Evolutionary conservation across 1,284 basidiomycete species (phyloP), one percentile per base, ranked within the genome.

Genomic region (Farysia itapuensis): DNA sequence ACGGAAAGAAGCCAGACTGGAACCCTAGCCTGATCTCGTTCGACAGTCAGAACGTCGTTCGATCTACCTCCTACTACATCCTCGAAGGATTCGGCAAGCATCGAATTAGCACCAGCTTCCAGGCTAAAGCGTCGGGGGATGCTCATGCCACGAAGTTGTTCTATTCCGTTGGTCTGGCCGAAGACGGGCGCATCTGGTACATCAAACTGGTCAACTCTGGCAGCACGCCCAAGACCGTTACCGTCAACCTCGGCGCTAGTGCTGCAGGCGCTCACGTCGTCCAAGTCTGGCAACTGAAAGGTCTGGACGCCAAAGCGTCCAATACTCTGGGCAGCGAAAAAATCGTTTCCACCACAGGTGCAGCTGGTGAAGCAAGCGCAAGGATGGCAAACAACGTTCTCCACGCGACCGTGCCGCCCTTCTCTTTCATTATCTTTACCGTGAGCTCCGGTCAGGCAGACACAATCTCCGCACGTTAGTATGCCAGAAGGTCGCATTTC

Each of bases 21-120:
- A 83, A 84, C 0, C 85, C 85, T 0, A 83, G 86, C 48, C 77
- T 87, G 11, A 77, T 87, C 44, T 81, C 81, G 46, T 86, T 84
- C 60, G 85, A 57, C 37, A 30, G 42, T 30, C 36, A 64, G 30
- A 53, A 58, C 35, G 21, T 46, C 16, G 54, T 59, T 33, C 40
- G 33, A 18, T 85, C 84, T 0, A 84, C 84, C 0, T 84, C 83
- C 49, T 87, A 82, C 78, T 84, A 84, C 50, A 81, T 82, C 1
- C 85, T 87, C 61, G 81, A 85, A 78, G 84, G 28, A 9, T 49
- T 49, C 33, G 40, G 41, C 11, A 29, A 24, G 8, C 33, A 49
- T 31, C 30, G 46, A 16, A 44, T 49, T 31, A 33, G 26, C 30
- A n/a, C 21, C 14, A 21, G 26, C 4, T 28, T 37, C 35, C 35